A percentile compares a stretch with the other conserved stretches of the same genome.
phyloP scores from a whole-genome alignment of 495 filamentous ascomycete species.

The Patellaria atrata region DNA sequence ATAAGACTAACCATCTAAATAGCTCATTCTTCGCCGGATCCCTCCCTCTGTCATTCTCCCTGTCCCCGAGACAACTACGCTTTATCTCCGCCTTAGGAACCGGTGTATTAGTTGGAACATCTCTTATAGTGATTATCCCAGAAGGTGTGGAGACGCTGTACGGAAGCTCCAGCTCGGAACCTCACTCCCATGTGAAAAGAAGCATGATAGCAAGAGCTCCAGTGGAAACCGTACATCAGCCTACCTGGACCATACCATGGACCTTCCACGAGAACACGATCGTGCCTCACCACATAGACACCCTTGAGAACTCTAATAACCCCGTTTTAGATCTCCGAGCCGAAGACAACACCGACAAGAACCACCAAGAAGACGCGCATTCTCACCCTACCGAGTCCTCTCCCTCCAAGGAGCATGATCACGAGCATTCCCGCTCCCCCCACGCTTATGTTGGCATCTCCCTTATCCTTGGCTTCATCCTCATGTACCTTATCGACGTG shows the following conservation, averaged over 20 bases:
- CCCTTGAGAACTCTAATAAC: too few species aligned
- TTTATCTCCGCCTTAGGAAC: constrained; percentile 86
- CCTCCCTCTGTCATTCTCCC: constrained; percentile 75
- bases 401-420: constrained; percentile 12
- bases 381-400: constrained; percentile 14
- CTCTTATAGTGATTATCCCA: constrained; percentile 92
- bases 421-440: constrained; percentile 30
- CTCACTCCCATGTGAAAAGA: constrained; percentile 30
- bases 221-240: constrained; percentile 3
- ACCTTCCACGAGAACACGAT: constrained; percentile 11
- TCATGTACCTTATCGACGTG: constrained; percentile 89
- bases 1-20: constrained; percentile 10
- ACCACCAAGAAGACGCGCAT: constrained; percentile 23
- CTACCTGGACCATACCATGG: constrained; percentile 5
- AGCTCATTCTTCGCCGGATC: constrained; percentile 94
- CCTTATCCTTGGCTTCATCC: constrained; percentile 73
- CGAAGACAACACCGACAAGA: constrained; percentile 21
- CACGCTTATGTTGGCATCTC: constrained; percentile 74
- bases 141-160: constrained; percentile 91
- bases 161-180: constrained; percentile 33
- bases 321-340: too few species aligned
- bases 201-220: constrained; percentile 13
- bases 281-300: constrained; percentile 7
- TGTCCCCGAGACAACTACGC: constrained; percentile 79
- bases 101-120: constrained; percentile 86